Conservation (phyloP, 306 rosid species). For the Lupinus albus region DNA sequence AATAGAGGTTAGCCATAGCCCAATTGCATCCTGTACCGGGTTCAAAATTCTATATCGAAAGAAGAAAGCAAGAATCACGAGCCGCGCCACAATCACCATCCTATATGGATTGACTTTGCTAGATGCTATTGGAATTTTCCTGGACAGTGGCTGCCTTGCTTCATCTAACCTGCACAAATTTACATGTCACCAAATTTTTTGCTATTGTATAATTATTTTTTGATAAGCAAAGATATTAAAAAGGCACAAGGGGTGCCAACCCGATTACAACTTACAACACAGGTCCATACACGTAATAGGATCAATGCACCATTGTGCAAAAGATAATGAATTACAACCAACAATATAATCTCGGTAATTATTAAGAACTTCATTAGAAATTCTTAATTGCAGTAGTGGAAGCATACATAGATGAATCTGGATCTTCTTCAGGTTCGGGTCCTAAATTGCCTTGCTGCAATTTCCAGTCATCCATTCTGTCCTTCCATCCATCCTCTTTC, state of each 20-base stretch:
- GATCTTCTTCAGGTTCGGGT: slow-evolving; percentile 61
- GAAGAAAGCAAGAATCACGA: slow-evolving; percentile 56
- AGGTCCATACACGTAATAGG: no score
- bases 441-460: slow-evolving; percentile 75
- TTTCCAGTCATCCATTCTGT: slow-evolving; percentile 82
- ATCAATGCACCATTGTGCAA: no score
- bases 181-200: neutral
- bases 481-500: slow-evolving; percentile 47
- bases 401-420: slow-evolving; percentile 56
- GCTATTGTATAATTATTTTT: neutral
- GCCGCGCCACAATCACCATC: slow-evolving; percentile 73
- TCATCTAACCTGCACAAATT: slow-evolving; percentile 64
- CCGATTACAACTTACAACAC: no score
- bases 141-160: slow-evolving; percentile 76
- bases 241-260: no score
- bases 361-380: neutral
- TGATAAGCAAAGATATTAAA: no score
- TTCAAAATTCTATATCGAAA: slow-evolving; percentile 60
- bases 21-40: slow-evolving; percentile 68
- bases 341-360: neutral
- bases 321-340: no score
- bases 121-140: slow-evolving; percentile 77
- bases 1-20: slow-evolving; percentile 74
- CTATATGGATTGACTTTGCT: slow-evolving; percentile 74
- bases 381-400: slow-evolving; percentile 6